Evolutionary conservation across 2,329 filamentous ascomycete species (phyloP).

Genomic region (Biscogniauxia mediterranea): DNA sequence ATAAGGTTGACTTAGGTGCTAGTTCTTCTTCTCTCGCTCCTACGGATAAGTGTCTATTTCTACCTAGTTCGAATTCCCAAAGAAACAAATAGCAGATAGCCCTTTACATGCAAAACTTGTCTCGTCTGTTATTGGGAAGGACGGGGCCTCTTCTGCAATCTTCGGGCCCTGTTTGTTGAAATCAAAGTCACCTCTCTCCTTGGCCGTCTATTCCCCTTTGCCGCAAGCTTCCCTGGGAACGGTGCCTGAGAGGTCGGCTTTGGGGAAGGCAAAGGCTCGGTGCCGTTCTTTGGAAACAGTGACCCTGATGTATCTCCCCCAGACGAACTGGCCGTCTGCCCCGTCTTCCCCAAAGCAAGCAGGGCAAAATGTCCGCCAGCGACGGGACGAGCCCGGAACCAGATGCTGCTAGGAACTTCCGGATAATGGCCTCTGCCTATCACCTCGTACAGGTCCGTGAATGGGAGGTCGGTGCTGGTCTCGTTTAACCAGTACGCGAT

Average conservation of each 20-base stretch:
- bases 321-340: slow-evolving; percentile 18
- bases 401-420: slow-evolving; percentile 52
- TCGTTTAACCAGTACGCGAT: slow-evolving; percentile 69
- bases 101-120: no score
- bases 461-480: slow-evolving; percentile 60
- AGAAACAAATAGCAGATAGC: neutral
- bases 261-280: slow-evolving; percentile 14
- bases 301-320: slow-evolving; percentile 23
- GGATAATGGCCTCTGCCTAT: slow-evolving; percentile 53
- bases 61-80: no score
- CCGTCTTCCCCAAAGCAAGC: slow-evolving; percentile 48
- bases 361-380: slow-evolving; percentile 72
- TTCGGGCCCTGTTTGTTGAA: neutral
- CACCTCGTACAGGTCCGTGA: slow-evolving; percentile 67
- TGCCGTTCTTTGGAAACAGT: slow-evolving; percentile 23
- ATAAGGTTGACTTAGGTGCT: no score
- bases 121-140: neutral
- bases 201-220: neutral
- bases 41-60: no score
- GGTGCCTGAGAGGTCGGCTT: slow-evolving; percentile 5
- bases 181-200: neutral
- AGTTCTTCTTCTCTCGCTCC: no score
- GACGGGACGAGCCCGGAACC: slow-evolving; percentile 69
- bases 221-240: neutral
- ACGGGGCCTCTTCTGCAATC: neutral